Evolutionary conservation across 2,329 filamentous ascomycete genomes (phyloP).

Genomic region (Penicillium psychrosexuale): DNA sequence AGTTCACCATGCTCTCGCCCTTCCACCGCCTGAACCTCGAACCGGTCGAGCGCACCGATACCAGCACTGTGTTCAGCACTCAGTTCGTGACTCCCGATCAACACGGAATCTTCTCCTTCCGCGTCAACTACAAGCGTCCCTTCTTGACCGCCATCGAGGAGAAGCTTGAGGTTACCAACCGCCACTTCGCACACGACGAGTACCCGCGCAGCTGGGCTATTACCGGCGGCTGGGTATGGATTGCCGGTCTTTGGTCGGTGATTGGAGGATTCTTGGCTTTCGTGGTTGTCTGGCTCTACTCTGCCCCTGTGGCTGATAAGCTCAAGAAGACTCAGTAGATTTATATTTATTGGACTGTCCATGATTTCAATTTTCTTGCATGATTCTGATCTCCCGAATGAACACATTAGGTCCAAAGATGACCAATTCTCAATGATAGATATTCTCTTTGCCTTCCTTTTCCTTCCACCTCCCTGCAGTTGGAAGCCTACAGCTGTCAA

Average conservation of each 20-base stretch:
- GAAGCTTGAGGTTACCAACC: constrained; percentile 90
- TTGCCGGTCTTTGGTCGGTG: constrained; percentile 80
- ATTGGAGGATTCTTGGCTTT: constrained; percentile 81
- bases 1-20: constrained; percentile 97
- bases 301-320: constrained; percentile 51
- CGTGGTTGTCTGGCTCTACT: constrained; percentile 83
- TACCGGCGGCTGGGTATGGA: constrained; percentile 90
- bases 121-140: constrained; percentile 93
- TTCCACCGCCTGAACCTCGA: constrained; percentile 82
- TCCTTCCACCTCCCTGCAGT: background rate
- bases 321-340: constrained; percentile 49
- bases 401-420: background rate
- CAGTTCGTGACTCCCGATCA: constrained; percentile 87
- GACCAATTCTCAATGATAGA: background rate
- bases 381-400: constrained; percentile 1
- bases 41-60: constrained; percentile 56
- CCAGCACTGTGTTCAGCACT: constrained; percentile 69
- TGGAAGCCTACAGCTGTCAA: no score
- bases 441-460: background rate
- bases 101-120: constrained; percentile 99
- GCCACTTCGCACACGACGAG: constrained; percentile 96
- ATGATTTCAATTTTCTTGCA: constrained; percentile 25
- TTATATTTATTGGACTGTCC: constrained; percentile 20
- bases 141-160: constrained; percentile 88
- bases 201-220: constrained; percentile 90